Evolutionary conservation across 306 rosid species (phyloP).

Genomic region (Fragaria vesca): DNA sequence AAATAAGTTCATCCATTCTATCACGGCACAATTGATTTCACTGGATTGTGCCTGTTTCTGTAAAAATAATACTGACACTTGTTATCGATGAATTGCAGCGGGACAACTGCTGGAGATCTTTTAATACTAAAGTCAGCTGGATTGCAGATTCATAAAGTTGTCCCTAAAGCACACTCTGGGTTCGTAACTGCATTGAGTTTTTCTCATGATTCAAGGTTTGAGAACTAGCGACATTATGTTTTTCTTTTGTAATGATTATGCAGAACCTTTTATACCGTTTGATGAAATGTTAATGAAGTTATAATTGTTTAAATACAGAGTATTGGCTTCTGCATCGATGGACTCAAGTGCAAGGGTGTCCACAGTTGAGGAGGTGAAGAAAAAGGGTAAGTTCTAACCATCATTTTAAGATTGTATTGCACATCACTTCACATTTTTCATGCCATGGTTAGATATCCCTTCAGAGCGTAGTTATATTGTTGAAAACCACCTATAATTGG

Average conservation of each 20-base stretch:
- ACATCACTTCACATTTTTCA: conserved; percentile 5
- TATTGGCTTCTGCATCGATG: conserved; percentile 81
- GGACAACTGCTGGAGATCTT: conserved; percentile 80
- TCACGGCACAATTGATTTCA: background rate
- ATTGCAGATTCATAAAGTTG: conserved; percentile 51
- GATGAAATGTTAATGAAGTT: conserved; percentile 16
- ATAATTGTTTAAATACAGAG: conserved; percentile 44
- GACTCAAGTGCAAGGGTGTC: conserved; percentile 87
- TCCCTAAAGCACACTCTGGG: conserved; percentile 81
- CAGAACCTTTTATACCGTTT: conserved; percentile 14
- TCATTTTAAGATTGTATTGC: conserved; percentile 18
- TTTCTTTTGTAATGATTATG: conserved; percentile 11
- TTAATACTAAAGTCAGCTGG: conserved; percentile 60
- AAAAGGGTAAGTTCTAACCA: conserved; percentile 48
- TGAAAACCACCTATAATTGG: background rate
- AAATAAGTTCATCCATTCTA: background rate
- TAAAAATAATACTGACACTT: conserved; percentile 4
- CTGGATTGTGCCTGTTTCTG: background rate
- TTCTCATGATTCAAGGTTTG: conserved; percentile 84
- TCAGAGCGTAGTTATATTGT: background rate
- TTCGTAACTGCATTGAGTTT: conserved; percentile 82
- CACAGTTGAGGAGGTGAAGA: conserved; percentile 51
- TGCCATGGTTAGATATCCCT: conserved; percentile 19
- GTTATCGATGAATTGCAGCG: conserved; percentile 59
- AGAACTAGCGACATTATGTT: conserved; percentile 7